phyloP scores from a whole-genome alignment of 1,284 basidiomycete genomes.

The Schizopora paradoxa region DNA sequence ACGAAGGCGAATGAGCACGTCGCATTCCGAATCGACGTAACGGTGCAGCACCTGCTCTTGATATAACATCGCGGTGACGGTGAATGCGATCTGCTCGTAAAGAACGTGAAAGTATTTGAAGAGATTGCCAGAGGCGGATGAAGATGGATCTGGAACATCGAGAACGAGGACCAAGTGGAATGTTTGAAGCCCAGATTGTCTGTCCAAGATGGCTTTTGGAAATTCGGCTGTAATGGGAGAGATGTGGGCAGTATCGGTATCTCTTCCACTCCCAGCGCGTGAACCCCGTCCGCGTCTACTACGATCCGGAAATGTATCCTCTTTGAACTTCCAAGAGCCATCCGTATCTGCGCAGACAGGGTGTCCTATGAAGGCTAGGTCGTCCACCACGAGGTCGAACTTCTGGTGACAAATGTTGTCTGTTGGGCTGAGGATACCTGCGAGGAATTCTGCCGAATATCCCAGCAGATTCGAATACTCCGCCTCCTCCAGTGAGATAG shows the following conservation, averaged over 20 bases:
- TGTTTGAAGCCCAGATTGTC: conserved; percentile 65
- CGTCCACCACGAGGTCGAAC: conserved; percentile 89
- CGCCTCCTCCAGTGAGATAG: conserved; percentile 10
- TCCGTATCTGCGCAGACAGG: conserved; percentile 81
- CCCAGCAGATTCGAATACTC: conserved; percentile 68
- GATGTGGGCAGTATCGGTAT: conserved; percentile 7
- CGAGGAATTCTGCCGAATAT: conserved; percentile 78
- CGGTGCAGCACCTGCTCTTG: conserved; percentile 81
- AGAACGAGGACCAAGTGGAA: conserved; percentile 88
- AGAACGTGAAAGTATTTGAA: conserved; percentile 76
- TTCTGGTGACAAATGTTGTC: conserved; percentile 85
- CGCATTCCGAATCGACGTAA: conserved; percentile 77
- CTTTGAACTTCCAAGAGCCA: conserved; percentile 66
- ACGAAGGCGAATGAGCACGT: conserved; percentile 58
- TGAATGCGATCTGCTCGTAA: conserved; percentile 85
- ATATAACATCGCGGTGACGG: conserved; percentile 82
- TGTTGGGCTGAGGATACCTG: conserved; percentile 77
- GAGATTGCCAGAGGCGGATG: conserved; percentile 69
- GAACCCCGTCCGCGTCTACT: conserved; percentile 25
- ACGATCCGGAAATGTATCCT: conserved; percentile 36
- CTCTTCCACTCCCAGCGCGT: not conserved
- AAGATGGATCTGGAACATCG: conserved; percentile 85
- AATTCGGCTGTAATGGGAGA: conserved; percentile 22
- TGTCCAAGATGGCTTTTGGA: conserved; percentile 15
- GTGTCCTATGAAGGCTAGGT: conserved; percentile 93